Conservation (phyloP, 495 filamentous ascomycete genomes). For the Xylaria castorea region DNA sequence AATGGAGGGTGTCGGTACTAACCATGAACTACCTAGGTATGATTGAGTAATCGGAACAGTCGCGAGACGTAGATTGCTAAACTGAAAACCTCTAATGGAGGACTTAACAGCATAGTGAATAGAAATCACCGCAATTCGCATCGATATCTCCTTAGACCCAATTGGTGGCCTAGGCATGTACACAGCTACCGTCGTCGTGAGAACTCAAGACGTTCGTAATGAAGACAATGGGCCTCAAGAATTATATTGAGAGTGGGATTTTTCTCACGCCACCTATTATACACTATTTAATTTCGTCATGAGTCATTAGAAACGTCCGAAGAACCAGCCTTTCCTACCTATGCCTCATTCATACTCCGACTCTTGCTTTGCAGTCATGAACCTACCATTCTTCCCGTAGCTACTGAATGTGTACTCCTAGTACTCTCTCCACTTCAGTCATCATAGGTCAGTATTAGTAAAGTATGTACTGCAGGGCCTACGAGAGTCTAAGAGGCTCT, state of each 20-base stretch:
- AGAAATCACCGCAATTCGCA: neutral
- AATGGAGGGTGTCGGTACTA: neutral
- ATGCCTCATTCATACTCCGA: neutral
- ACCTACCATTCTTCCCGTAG: neutral
- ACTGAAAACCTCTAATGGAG: neutral
- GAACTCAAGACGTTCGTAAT: neutral
- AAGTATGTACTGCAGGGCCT: neutral
- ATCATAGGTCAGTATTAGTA: neutral
- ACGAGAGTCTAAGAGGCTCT: neutral
- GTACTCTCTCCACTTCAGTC: conserved; percentile 22
- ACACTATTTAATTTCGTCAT: neutral
- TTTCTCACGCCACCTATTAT: neutral
- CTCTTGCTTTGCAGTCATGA: neutral
- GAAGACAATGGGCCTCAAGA: neutral
- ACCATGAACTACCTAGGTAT: neutral
- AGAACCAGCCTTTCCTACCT: neutral
- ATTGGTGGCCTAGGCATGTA: neutral
- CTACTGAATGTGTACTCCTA: conserved; percentile 11
- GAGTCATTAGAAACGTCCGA: neutral
- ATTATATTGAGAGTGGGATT: neutral
- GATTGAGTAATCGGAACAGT: neutral
- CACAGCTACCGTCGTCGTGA: neutral
- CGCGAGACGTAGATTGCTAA: neutral
- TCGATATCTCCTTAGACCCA: neutral
- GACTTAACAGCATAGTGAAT: neutral